Percentiles rank a stretch among this genome's conserved stretches.
Evolutionary conservation across 2,329 filamentous ascomycete species (phyloP).

Genomic region (Beauveria scarabaeidicola): DNA sequence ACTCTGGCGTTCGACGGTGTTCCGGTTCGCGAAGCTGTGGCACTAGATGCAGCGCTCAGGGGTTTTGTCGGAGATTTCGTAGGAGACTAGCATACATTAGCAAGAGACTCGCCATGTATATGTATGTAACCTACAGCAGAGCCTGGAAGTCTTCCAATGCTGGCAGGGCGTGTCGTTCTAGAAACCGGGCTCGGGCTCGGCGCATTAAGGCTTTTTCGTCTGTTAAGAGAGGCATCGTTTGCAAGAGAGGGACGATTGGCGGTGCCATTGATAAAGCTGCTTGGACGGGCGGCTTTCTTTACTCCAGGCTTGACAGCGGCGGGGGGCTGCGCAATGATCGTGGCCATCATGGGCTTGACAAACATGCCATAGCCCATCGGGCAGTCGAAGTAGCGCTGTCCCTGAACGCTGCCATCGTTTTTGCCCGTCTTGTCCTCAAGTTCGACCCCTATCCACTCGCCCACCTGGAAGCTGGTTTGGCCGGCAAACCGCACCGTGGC

Average conservation of each 20-base stretch:
- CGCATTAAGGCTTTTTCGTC: conserved; percentile 61
- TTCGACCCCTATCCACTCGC: conserved; percentile 86
- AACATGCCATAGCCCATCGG: conserved; percentile 73
- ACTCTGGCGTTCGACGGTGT: conserved; percentile 52
- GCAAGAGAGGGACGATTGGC: conserved; percentile 32
- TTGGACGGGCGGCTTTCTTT: conserved; percentile 37
- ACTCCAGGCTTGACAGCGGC: conserved; percentile 29
- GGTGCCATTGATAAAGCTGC: conserved; percentile 40
- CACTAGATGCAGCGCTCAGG: conserved; percentile 47
- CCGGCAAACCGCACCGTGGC: conserved; percentile 78
- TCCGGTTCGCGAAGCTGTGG: conserved; percentile 52
- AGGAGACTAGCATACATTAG: conserved; percentile 48
- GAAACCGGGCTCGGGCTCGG: conserved; percentile 64
- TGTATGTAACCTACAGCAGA: not conserved
- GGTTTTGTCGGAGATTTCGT: conserved; percentile 76
- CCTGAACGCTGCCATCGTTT: conserved; percentile 88
- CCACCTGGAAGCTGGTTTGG: conserved; percentile 67
- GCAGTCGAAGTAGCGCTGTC: conserved; percentile 83
- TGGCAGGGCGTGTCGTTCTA: conserved; percentile 46
- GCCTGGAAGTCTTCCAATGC: conserved; percentile 41
- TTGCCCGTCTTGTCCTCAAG: conserved; percentile 76
- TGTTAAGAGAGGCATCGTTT: conserved; percentile 46
- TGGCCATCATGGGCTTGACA: conserved; percentile 63
- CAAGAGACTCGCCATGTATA: not conserved
- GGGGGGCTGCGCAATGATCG: conserved; percentile 44